Conservation (phyloP, 192 early-diverging fungal species). For the Coemansia pectinata region DNA sequence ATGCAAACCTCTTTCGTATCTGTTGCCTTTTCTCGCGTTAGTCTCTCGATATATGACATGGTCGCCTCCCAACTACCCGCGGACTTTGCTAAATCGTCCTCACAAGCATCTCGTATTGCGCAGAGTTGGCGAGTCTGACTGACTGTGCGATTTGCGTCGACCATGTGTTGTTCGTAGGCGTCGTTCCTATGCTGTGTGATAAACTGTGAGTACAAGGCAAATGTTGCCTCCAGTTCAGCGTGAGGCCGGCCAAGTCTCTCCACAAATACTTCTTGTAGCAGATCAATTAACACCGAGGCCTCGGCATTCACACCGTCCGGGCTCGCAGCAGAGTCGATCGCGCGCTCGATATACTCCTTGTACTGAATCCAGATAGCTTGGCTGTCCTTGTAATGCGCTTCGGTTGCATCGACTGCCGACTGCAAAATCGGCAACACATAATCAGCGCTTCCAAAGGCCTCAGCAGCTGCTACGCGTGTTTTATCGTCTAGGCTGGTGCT, state of each 20-base stretch:
- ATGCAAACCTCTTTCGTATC: constrained; percentile 10
- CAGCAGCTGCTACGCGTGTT: constrained; percentile 17
- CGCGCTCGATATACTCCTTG: constrained; percentile 22
- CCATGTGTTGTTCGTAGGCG: constrained; percentile 43
- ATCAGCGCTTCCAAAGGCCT: constrained; percentile 20
- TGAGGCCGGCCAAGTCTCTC: constrained; percentile 34
- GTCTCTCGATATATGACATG: constrained; percentile 20
- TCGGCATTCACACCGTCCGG: background rate
- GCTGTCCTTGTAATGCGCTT: constrained; percentile 19
- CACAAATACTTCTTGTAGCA: constrained; percentile 24
- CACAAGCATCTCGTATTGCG: constrained; percentile 17
- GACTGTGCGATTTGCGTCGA: constrained; percentile 29
- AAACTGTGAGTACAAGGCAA: constrained; percentile 43
- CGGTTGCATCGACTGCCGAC: constrained; percentile 25
- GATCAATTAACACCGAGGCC: constrained; percentile 6
- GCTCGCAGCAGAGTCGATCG: background rate
- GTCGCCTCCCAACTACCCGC: constrained; percentile 23
- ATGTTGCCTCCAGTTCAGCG: constrained; percentile 38
- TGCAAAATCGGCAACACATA: constrained; percentile 15
- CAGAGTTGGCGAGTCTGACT: constrained; percentile 21
- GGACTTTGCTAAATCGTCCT: constrained; percentile 15
- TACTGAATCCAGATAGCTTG: constrained; percentile 32
- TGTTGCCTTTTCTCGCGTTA: constrained; percentile 10
- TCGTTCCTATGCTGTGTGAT: constrained; percentile 25
- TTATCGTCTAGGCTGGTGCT: background rate